Evolutionary conservation across 192 early-diverging fungal species (phyloP), one percentile per base, ranked within the genome.

Genomic region (Coemansia sp.): DNA sequence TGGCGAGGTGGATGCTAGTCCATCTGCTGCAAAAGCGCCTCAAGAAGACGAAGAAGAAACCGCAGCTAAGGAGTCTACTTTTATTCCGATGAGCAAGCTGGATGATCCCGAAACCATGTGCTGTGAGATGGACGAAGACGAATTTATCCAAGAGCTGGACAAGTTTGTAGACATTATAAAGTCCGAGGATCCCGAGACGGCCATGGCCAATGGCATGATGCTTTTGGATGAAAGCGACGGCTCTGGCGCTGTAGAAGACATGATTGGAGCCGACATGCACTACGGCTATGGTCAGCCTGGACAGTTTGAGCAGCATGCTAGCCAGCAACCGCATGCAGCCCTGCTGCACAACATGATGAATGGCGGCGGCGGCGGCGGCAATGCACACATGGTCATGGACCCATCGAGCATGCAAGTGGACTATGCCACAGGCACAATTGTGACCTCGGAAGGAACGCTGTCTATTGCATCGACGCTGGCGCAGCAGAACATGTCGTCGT

Each of bases 131-230:
- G 66, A 72, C 51, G 70, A 79, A 40, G 66, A 68, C 30, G 70
- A 79, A 56, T 72, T 79, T 54, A 79, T 69, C 37, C 61, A 58
- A 58, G 76, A 79, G 76, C 70, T 79, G 40, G 76, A 79, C 66
- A 79, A 72, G 58, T 69, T 79, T 55, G 70, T 79, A 4, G 76
- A 79, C 39, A 68, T 64, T 8, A 79, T 79, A 53, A 63, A 61
- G 57, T 59, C 64, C 11, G 76, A 72, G 39, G 70, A 79, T 2
- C 69, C 76, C 1, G 76, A 72, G 41, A 54, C 64, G 11, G 64
- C 64, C 12, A 56, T 67, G 52, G 61, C 51, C 6, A 65, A 65
- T 40, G 74, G 74, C 11, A 61, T 66, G 67, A 66, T 77, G 64
- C 47, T 70, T n/a, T 48, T 70, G 10, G 67, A 77, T 26, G 67